Evolutionary conservation across 2,329 filamentous ascomycete genomes (phyloP).

Genomic region (Botryotinia calthae): DNA sequence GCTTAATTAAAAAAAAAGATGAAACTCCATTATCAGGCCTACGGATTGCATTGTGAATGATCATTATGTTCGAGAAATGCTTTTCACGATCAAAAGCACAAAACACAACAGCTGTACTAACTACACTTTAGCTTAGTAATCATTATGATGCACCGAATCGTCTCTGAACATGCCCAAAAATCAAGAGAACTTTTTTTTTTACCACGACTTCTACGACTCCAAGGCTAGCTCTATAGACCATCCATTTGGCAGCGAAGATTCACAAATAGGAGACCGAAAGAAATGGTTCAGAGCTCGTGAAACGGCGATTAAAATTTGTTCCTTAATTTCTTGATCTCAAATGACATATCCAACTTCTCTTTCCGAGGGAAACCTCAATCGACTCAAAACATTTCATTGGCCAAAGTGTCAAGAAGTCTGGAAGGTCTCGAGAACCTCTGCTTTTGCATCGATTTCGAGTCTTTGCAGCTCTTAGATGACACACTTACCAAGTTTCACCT

Average conservation of each 20-base stretch:
- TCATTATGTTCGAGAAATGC: not conserved
- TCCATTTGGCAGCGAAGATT: not conserved
- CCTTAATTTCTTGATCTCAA: not conserved
- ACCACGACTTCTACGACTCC: not conserved
- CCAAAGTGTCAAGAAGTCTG: not conserved
- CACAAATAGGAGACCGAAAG: not conserved
- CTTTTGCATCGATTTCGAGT: not conserved
- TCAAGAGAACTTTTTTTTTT: not conserved
- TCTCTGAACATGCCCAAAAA: not conserved
- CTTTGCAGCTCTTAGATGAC: not conserved
- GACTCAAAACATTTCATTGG: not conserved
- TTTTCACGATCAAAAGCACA: not conserved
- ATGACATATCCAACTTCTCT: not conserved
- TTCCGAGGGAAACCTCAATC: not conserved
- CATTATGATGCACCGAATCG: not conserved
- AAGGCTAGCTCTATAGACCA: not conserved
- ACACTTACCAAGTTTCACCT: not conserved
- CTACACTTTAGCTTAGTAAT: not conserved
- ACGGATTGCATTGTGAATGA: not conserved
- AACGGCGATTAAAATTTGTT: not conserved
- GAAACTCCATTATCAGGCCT: not conserved
- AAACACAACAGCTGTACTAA: not conserved
- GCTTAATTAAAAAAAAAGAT: conserved; percentile 9
- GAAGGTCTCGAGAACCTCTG: not conserved
- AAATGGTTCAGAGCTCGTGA: not conserved